A percentile compares a stretch with the other conserved stretches of the same genome.
Evolutionary conservation across 2,329 filamentous ascomycete species (phyloP).

Genomic region (Colletotrichum sp.): DNA sequence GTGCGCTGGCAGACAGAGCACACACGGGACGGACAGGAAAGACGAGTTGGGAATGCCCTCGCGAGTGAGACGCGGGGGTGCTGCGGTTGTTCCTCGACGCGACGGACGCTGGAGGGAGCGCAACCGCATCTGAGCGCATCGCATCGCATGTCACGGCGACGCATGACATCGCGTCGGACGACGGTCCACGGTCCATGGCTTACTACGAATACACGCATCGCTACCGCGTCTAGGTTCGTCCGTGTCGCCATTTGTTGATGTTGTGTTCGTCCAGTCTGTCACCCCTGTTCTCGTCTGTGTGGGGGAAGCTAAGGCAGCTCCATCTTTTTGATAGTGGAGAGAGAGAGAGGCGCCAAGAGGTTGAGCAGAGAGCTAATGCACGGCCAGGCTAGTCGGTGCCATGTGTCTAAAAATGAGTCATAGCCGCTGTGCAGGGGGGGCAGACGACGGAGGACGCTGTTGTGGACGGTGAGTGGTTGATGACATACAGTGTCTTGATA

Average conservation of each 20-base stretch:
- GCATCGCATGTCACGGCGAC: conserved; percentile 11
- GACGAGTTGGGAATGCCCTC: conserved; percentile 23
- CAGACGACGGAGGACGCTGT: neutral
- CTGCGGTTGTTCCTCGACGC: neutral
- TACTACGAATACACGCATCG: neutral
- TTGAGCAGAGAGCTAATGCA: conserved; percentile 7
- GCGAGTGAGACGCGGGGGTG: conserved; percentile 4
- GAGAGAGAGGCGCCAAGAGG: neutral
- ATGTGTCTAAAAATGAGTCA: conserved; percentile 39
- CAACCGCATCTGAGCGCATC: neutral
- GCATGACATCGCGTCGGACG: conserved; percentile 21
- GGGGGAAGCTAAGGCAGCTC: neutral
- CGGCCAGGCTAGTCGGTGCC: conserved; percentile 14
- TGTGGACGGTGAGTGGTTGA: conserved; percentile 16
- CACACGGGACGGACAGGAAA: neutral
- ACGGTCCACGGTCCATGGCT: neutral
- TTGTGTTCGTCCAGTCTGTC: conserved; percentile 5
- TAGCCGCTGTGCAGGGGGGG: conserved; percentile 26
- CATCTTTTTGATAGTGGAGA: neutral
- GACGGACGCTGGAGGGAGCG: neutral
- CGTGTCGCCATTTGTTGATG: conserved; percentile 5
- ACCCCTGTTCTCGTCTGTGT: neutral
- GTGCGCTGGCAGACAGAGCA: neutral
- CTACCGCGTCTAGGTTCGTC: neutral
- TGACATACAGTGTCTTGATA: neutral